Evolutionary conservation across 2,329 filamentous ascomycete genomes (phyloP).

Genomic region (Xylaria sp.): DNA sequence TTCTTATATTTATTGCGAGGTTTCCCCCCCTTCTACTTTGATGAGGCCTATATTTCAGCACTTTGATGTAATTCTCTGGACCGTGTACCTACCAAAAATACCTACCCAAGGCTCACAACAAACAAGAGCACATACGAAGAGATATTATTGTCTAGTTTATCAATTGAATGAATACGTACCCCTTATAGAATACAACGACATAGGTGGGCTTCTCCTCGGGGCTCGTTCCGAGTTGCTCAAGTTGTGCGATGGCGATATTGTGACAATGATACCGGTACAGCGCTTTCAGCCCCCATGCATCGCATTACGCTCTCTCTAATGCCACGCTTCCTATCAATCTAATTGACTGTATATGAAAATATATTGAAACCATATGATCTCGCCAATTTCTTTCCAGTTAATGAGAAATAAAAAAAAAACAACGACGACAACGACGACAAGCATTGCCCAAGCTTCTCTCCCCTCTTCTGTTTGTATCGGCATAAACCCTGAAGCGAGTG

Average conservation of each 20-base stretch:
- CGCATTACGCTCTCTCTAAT: not conserved
- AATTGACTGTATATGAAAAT: not conserved
- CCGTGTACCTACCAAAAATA: too few species aligned
- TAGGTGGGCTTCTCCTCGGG: not conserved
- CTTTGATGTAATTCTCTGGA: not conserved
- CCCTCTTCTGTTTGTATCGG: not conserved
- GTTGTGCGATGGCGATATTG: constrained; percentile 1
- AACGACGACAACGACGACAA: not conserved
- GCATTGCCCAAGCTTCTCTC: not conserved
- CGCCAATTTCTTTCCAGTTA: not conserved
- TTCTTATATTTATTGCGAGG: not conserved
- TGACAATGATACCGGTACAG: not conserved
- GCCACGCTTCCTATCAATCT: not conserved
- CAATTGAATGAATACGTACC: not conserved
- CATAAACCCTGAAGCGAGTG: constrained; percentile 22
- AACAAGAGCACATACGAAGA: not conserved
- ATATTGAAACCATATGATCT: not conserved
- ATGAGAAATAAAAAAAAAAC: not conserved
- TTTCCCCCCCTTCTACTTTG: not conserved
- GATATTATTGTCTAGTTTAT: not conserved
- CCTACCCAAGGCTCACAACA: not conserved
- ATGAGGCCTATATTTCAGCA: not conserved
- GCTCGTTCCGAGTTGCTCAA: not conserved
- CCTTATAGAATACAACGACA: not conserved
- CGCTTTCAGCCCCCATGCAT: not conserved